A percentile compares a stretch with the other conserved stretches of the same genome.
phyloP scores from a whole-genome alignment of 2,329 filamentous ascomycete genomes.

The Scytalidium lignicola region DNA sequence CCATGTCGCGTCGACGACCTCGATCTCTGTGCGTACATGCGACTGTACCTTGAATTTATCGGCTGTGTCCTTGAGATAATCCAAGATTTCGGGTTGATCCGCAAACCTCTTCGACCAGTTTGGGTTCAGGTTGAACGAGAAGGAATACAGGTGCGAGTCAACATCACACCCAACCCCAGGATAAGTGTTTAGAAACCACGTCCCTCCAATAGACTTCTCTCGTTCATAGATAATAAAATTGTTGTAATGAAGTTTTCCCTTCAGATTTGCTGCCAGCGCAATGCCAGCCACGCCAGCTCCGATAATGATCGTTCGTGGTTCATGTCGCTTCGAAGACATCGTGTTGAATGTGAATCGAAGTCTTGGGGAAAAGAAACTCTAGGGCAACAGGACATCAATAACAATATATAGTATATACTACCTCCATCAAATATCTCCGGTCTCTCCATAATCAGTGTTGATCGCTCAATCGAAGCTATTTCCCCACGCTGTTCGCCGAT shows the following conservation, averaged over 20 bases:
- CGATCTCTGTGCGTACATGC: background rate
- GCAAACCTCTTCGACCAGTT: constrained; percentile 2
- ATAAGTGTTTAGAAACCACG: constrained; percentile 1
- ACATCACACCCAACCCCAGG: constrained; percentile 2
- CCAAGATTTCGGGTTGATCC: background rate
- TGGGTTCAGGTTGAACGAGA: too few species aligned
- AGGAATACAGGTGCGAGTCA: too few species aligned
- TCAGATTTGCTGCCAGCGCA: background rate
- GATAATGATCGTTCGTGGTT: background rate
- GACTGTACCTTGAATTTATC: background rate
- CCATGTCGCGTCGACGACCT: background rate
- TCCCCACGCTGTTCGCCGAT: too few species aligned
- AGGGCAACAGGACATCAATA: too few species aligned
- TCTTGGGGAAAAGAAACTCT: too few species aligned
- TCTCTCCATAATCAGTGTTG: too few species aligned
- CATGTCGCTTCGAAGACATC: too few species aligned
- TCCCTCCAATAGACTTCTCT: background rate
- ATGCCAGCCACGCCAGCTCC: constrained; percentile 1
- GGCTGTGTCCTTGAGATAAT: background rate
- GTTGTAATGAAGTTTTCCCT: background rate
- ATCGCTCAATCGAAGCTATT: too few species aligned
- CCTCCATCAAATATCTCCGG: too few species aligned
- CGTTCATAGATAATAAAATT: background rate
- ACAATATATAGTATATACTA: too few species aligned
- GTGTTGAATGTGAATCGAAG: too few species aligned